These are phyloP conservation scores for Copromyces sp. DNA, from an alignment of 495 filamentous ascomycete genomes.

Conservation along the genomic window DNA sequence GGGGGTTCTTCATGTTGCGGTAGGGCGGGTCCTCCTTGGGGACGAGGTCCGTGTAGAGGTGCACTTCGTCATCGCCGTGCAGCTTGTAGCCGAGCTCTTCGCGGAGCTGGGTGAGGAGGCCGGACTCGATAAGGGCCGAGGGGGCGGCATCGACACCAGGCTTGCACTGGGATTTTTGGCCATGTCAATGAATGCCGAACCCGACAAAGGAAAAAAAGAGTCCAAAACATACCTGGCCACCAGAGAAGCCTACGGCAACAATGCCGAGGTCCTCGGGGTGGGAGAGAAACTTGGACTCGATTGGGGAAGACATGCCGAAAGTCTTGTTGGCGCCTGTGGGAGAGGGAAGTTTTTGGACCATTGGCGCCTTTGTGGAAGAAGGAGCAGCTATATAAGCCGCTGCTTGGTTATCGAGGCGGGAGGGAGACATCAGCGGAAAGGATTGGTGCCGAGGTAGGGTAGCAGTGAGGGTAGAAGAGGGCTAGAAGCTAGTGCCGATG, in stretches of 20 bases:
- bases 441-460: neutral
- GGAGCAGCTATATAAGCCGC: constrained; percentile 2
- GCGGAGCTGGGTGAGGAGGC: constrained; percentile 73
- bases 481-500: neutral
- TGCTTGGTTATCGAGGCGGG: constrained; percentile 7
- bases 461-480: neutral
- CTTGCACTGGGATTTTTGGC: constrained; percentile 57
- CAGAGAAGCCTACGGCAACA: constrained; percentile 93
- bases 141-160: constrained; percentile 87
- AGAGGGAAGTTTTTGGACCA: constrained; percentile 1
- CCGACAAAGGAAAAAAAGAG: neutral
- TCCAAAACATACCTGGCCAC: constrained; percentile 65
- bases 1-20: constrained; percentile 88
- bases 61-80: constrained; percentile 72
- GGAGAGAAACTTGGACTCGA: constrained; percentile 73
- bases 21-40: constrained; percentile 66
- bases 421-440: constrained; percentile 7
- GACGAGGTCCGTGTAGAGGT: constrained; percentile 69
- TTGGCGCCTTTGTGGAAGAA: neutral
- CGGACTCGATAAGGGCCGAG: constrained; percentile 78
- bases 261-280: constrained; percentile 72
- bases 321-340: constrained; percentile 7
- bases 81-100: constrained; percentile 82
- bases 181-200: constrained; percentile 1
- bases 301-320: constrained; percentile 32